phyloP scores from a whole-genome alignment of 345 rosid species.

The Eucalyptus rudis region DNA sequence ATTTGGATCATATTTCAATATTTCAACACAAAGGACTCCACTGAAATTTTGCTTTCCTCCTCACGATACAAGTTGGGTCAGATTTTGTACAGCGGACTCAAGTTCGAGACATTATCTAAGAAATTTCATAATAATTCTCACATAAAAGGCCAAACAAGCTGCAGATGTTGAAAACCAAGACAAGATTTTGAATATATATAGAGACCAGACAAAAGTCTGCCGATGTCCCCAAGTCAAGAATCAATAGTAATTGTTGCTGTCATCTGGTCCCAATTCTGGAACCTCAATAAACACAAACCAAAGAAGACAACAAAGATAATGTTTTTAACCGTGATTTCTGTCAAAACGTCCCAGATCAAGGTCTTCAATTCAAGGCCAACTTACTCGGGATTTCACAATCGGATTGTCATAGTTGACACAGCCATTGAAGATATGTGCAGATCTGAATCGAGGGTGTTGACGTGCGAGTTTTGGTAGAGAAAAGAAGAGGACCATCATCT shows the following conservation, averaged over 20 bases:
- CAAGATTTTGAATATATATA: background rate
- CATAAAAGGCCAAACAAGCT: background rate
- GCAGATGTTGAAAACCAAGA: background rate
- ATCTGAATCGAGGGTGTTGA: background rate
- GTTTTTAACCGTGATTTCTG: background rate
- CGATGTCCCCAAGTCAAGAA: background rate
- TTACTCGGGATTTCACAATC: background rate
- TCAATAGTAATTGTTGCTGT: background rate
- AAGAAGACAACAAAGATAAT: background rate
- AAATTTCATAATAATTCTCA: background rate
- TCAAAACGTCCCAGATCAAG: background rate
- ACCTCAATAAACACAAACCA: background rate
- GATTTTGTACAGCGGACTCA: background rate
- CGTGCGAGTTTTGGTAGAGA: background rate
- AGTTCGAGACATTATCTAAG: background rate
- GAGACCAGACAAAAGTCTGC: background rate
- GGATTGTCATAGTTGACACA: background rate
- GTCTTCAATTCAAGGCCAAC: background rate
- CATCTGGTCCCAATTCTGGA: background rate
- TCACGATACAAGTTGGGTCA: background rate
- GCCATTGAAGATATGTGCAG: background rate
- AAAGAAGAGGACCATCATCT: background rate
- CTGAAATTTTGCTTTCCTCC: background rate
- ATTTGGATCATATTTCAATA: background rate
- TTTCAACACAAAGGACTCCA: background rate